Conservation (phyloP, 495 filamentous ascomycete genomes). For the Letharia lupina region DNA sequence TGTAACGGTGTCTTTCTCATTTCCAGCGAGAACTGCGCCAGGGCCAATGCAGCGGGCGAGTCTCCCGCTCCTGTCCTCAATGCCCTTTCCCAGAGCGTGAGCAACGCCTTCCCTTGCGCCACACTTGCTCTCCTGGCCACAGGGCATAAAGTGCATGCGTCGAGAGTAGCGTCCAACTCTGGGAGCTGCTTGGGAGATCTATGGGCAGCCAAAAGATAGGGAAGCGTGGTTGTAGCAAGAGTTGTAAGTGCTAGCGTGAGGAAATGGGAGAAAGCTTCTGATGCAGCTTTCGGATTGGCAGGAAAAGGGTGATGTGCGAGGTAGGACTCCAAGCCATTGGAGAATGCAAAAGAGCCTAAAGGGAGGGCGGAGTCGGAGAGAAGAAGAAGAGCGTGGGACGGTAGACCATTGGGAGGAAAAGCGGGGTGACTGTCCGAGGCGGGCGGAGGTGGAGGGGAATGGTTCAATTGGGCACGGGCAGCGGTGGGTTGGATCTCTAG, state of each 20-base stretch:
- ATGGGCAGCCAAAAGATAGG: constrained; percentile 75
- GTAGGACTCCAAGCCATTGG: constrained; percentile 87
- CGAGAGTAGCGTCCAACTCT: constrained; percentile 71
- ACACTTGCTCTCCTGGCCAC: constrained; percentile 79
- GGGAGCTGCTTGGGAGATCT: constrained; percentile 47
- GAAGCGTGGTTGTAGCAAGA: constrained; percentile 69
- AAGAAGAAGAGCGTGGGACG: constrained; percentile 72
- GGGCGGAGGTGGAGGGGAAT: constrained; percentile 12
- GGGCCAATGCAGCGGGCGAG: constrained; percentile 11
- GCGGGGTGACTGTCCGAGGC: constrained; percentile 10
- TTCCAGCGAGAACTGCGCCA: constrained; percentile 32
- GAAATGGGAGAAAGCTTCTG: constrained; percentile 58
- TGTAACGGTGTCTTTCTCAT: constrained; percentile 29
- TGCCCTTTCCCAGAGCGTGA: constrained; percentile 82
- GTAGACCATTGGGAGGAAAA: constrained; percentile 6
- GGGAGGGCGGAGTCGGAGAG: constrained; percentile 94
- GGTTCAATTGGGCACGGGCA: constrained; percentile 26
- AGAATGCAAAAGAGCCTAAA: constrained; percentile 94
- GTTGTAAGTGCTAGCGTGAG: constrained; percentile 69
- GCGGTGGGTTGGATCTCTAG: constrained; percentile 41
- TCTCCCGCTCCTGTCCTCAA: constrained; percentile 34
- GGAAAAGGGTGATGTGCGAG: constrained; percentile 60
- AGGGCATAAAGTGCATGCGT: constrained; percentile 77
- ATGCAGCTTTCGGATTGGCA: constrained; percentile 34
- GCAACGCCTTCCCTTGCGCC: constrained; percentile 75